A percentile compares a stretch with the other conserved stretches of the same genome.
phyloP scores from a whole-genome alignment of 73 alveolate species.

The Blepharisma stoltei region DNA sequence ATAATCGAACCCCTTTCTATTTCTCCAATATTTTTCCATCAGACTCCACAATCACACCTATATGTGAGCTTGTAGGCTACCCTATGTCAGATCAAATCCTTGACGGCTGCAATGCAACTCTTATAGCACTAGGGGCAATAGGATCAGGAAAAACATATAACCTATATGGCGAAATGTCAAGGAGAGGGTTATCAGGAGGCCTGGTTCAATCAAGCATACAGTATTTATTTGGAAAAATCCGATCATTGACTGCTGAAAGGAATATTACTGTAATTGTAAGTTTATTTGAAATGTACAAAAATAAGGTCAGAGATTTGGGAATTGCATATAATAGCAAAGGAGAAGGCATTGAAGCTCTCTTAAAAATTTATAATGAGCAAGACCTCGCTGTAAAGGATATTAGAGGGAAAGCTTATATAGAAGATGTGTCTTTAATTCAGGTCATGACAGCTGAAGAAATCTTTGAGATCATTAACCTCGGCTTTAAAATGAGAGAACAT shows the following conservation, averaged over 20 bases:
- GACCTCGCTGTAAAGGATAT: conserved; percentile 9
- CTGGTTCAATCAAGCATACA: not conserved
- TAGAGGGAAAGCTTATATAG: not conserved
- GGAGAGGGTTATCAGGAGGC: not conserved
- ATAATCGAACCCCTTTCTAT: conserved; percentile 11
- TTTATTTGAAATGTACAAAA: conserved; percentile 5
- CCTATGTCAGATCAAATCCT: not conserved
- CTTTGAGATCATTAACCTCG: not conserved
- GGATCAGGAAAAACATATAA: conserved; percentile 21
- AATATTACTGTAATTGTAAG: not conserved
- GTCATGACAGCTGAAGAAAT: not conserved
- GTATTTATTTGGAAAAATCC: not conserved
- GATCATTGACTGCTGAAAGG: not conserved
- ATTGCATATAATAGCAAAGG: not conserved
- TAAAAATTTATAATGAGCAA: not conserved
- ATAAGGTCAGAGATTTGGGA: not conserved
- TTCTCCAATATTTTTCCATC: not conserved
- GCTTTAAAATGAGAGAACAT: not conserved
- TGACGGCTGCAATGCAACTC: not conserved
- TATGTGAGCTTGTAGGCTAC: not conserved
- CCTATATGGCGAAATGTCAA: not conserved
- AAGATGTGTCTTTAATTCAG: conserved; percentile 4
- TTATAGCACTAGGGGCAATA: not conserved
- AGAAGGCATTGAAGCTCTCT: not conserved
- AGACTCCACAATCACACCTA: not conserved